Conservation (phyloP, 108 stramenopile genomes). For the Pseudonitzschia delicatissima region DNA sequence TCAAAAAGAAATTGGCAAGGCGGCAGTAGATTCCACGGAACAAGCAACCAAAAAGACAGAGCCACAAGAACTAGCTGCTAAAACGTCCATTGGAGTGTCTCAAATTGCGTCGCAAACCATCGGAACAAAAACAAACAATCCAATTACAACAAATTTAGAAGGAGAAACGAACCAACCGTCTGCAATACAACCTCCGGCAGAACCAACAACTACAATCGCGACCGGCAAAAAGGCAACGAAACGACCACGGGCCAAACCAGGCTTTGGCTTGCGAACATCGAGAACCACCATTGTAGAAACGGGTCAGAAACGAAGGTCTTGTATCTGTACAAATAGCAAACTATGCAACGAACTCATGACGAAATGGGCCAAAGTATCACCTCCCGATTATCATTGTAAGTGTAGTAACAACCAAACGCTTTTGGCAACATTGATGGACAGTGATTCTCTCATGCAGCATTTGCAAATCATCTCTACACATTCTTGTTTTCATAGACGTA, state of each 20-base stretch:
- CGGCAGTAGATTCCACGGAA: too few relatives aligned
- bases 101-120: too few relatives aligned
- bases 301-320: constrained; percentile 4
- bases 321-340: constrained; percentile 7
- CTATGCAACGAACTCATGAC: constrained; percentile 10
- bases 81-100: too few relatives aligned
- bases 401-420: not conserved
- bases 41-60: too few relatives aligned
- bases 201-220: too few relatives aligned
- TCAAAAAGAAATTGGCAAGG: too few relatives aligned
- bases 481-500: not conserved
- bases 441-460: not conserved
- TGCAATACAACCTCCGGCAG: too few relatives aligned
- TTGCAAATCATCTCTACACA: not conserved
- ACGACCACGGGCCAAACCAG: constrained; percentile 4
- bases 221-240: not conserved
- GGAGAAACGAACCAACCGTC: too few relatives aligned
- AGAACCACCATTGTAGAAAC: constrained; percentile 8
- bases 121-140: too few relatives aligned
- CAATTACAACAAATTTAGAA: too few relatives aligned
- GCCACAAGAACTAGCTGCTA: too few relatives aligned
- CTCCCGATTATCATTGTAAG: constrained; percentile 5
- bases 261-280: not conserved
- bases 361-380: constrained; percentile 8
- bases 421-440: not conserved